Conservation (phyloP, 2,329 filamentous ascomycete species). For the Aplosporella prunicola region DNA sequence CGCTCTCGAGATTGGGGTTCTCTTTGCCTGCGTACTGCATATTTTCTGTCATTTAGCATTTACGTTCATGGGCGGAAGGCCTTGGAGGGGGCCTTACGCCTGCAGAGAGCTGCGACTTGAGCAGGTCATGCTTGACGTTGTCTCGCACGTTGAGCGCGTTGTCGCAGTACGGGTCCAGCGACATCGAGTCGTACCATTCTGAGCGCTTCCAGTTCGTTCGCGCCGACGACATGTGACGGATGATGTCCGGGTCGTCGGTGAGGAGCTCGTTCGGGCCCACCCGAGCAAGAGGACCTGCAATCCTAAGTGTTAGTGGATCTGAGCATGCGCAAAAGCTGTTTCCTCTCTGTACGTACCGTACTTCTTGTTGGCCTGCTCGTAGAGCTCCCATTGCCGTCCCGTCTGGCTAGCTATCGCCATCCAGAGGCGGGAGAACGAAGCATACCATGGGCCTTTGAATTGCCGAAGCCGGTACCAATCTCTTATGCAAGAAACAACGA, state of each 20-base stretch:
- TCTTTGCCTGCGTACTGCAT: slow-evolving; percentile 46
- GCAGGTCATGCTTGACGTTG: slow-evolving; percentile 36
- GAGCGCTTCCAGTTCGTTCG: slow-evolving; percentile 32
- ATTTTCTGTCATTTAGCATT: not conserved
- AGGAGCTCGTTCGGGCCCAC: slow-evolving; percentile 41
- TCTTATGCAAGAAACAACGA: slow-evolving; percentile 6
- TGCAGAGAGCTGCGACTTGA: slow-evolving; percentile 40
- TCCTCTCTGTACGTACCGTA: slow-evolving; percentile 13
- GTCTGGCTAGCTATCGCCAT: slow-evolving; percentile 14
- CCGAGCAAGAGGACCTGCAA: slow-evolving; percentile 32
- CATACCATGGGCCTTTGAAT: slow-evolving; percentile 17
- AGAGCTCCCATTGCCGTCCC: slow-evolving; percentile 12
- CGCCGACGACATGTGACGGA: slow-evolving; percentile 34
- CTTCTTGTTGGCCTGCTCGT: slow-evolving; percentile 12
- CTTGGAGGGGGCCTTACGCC: slow-evolving; percentile 33
- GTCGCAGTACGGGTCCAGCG: slow-evolving; percentile 45
- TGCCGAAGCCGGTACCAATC: slow-evolving; percentile 18
- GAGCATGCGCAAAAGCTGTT: too few species aligned
- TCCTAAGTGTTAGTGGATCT: slow-evolving; percentile 2
- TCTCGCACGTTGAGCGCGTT: slow-evolving; percentile 46
- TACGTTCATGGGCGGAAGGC: too few species aligned
- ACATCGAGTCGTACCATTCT: slow-evolving; percentile 33
- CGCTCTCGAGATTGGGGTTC: slow-evolving; percentile 41
- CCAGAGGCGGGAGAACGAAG: slow-evolving; percentile 16
- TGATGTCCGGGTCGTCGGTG: slow-evolving; percentile 40